Conservation (phyloP, 768 basidiomycete genomes). For the Calvatia gigantea region DNA sequence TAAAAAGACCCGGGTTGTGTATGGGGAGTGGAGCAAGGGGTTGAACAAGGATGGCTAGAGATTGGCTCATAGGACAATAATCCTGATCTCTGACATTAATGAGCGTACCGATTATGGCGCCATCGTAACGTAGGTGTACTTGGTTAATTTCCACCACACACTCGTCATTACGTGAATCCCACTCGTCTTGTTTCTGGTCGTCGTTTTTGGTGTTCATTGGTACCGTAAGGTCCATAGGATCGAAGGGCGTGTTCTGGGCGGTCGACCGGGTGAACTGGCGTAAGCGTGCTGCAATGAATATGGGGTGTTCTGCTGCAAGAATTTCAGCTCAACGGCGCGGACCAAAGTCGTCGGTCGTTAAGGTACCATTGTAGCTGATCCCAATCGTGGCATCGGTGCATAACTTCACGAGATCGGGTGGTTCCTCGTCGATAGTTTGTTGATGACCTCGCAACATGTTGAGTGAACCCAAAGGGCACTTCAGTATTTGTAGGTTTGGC, state of each 20-base stretch:
- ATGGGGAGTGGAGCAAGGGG: slow-evolving; percentile 7
- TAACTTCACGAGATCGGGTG: slow-evolving; percentile 18
- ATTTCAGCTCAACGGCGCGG: neutral
- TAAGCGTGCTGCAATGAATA: slow-evolving; percentile 64
- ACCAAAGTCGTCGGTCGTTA: neutral
- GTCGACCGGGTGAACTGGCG: slow-evolving; percentile 45
- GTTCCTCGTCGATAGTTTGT: slow-evolving; percentile 23
- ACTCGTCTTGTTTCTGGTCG: slow-evolving; percentile 31
- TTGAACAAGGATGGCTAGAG: slow-evolving; percentile 4
- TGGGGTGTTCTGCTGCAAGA: slow-evolving; percentile 41
- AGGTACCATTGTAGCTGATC: slow-evolving; percentile 40
- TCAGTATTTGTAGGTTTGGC: slow-evolving; percentile 41
- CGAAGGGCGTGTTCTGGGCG: slow-evolving; percentile 23
- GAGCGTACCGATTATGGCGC: neutral
- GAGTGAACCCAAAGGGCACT: slow-evolving; percentile 44
- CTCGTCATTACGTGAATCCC: slow-evolving; percentile 62
- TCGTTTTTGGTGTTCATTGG: slow-evolving; percentile 27
- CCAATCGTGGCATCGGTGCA: slow-evolving; percentile 62
- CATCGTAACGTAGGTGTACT: slow-evolving; percentile 1
- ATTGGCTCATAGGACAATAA: neutral
- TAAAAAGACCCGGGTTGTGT: neutral
- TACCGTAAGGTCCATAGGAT: slow-evolving; percentile 41
- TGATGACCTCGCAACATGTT: slow-evolving; percentile 31
- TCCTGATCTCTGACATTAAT: neutral
- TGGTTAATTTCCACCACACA: slow-evolving; percentile 45